Evolutionary conservation across 768 basidiomycete genomes (phyloP).

Genomic region (Leccinum broughii): DNA sequence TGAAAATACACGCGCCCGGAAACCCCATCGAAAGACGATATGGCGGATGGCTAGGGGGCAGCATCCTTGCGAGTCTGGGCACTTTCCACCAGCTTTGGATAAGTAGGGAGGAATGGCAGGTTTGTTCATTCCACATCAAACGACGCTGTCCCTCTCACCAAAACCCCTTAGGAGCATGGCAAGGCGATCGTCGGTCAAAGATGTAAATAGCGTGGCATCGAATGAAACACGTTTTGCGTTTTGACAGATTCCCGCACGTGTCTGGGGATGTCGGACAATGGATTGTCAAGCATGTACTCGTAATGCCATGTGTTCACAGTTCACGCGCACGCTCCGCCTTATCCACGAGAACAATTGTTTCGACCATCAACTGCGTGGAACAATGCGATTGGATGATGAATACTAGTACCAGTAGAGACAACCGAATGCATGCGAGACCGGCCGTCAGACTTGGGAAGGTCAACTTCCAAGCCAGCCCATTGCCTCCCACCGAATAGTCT

Average conservation of each 20-base stretch:
- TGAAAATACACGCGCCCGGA: conserved; percentile 91
- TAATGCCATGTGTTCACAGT: not conserved
- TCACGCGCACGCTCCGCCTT: not conserved
- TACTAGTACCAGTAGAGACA: conserved; percentile 2
- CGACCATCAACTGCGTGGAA: conserved; percentile 2
- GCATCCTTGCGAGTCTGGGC: conserved; percentile 90
- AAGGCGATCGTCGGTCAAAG: conserved; percentile 80
- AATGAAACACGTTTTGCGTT: not conserved
- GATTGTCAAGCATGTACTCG: not conserved
- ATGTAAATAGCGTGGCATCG: conserved; percentile 59
- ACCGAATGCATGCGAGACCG: conserved; percentile 9
- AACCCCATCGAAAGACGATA: conserved; percentile 88
- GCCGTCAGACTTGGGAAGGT: conserved; percentile 33
- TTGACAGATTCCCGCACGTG: not conserved
- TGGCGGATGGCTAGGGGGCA: conserved; percentile 94
- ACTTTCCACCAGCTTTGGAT: conserved; percentile 99
- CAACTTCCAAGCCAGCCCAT: conserved; percentile 36
- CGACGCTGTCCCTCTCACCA: conserved; percentile 4
- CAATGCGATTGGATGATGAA: conserved; percentile 16
- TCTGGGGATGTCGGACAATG: not conserved
- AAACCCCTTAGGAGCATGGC: conserved; percentile 66
- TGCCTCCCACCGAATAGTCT: conserved; percentile 10
- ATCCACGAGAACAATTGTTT: not conserved
- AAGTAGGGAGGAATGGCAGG: conserved; percentile 91
- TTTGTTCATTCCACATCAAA: conserved; percentile 35